Evolutionary conservation across 2,329 filamentous ascomycete species (phyloP), one percentile per base, ranked within the genome.

Genomic region (Bipolaris gigantea): DNA sequence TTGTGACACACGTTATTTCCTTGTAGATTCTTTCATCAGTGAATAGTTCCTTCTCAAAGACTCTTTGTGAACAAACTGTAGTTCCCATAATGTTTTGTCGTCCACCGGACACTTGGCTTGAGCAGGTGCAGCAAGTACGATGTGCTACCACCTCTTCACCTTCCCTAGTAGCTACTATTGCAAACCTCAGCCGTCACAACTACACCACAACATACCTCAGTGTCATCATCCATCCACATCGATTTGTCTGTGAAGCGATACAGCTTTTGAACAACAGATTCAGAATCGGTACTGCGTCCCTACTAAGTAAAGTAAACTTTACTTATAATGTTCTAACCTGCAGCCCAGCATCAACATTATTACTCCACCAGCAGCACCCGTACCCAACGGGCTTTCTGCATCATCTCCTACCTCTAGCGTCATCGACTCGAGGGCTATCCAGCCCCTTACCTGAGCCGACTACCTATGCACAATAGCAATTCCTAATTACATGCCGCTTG

Each of bases 401-500:
- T 19, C 11, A 35, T n/a, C 11, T 18, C 23, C 19, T n/a, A 10
- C 34, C 32, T 10, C 23, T 23, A 27, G 3, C 11, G 5, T 6
- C 34, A 15, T 23, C 35, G 4, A 47, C 19, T 16, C 19, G 23
- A 39, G n/a, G 18, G 13, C n/a, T 15, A 46, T 16, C 4, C 11
- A 6, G 15, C 15, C 10, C 5, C n/a, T 8, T 13, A 23, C 18
- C 27, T 33, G 38, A 4, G 18, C 32, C 30, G n/a, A 4, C 38
- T n/a, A 10, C 32, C 15, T 9, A 53, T 53, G 46, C 39, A 42
- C 13, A 11, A 18, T n/a, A n/a, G 16, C n/a, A 39, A 33, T 16
- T 9, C 11, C 9, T 46, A 15, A 27, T 44, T 55, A 52, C 36
- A 51, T 52, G 48, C 19, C 38, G 23, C 42, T 47, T 47, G 38